These are phyloP conservation scores for Tetracladium marchalianum DNA, from an alignment of 495 filamentous ascomycete species.

Conservation along the genomic window DNA sequence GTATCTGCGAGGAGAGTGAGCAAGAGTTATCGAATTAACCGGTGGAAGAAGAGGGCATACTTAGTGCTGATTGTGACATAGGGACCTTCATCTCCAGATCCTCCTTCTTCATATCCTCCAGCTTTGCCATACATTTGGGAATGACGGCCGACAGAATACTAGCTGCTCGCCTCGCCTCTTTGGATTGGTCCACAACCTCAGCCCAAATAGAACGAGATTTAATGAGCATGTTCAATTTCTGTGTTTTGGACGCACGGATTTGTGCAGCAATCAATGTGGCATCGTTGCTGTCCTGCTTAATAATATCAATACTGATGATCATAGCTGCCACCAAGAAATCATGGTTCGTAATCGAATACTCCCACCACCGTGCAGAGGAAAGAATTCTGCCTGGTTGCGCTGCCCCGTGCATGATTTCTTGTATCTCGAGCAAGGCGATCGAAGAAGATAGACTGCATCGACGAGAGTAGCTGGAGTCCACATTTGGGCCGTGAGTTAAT, in stretches of 20 bases:
- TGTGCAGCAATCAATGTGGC: not conserved
- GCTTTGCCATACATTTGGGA: conserved; percentile 3
- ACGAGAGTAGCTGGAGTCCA: conserved; percentile 58
- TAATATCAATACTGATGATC: conserved; percentile 29
- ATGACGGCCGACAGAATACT: conserved; percentile 8
- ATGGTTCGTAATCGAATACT: conserved; percentile 31
- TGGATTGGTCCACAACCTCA: conserved; percentile 11
- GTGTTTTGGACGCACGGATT: not conserved
- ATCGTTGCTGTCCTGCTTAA: not conserved
- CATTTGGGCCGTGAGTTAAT: conserved; percentile 39
- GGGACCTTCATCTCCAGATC: not conserved
- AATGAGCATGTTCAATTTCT: conserved; percentile 6
- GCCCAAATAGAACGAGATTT: conserved; percentile 12
- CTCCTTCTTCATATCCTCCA: not conserved
- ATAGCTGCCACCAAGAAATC: conserved; percentile 40
- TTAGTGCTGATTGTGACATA: not conserved
- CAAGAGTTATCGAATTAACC: too few species aligned
- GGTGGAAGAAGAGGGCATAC: too few species aligned
- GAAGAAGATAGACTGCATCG: conserved; percentile 58
- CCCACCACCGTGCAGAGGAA: conserved; percentile 30
- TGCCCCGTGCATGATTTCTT: conserved; percentile 28
- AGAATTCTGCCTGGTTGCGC: conserved; percentile 30
- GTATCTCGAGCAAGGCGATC: conserved; percentile 45
- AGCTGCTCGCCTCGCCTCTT: conserved; percentile 11
- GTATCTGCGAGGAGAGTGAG: not conserved